Conservation (phyloP, 2,329 filamentous ascomycete genomes). For the Moelleriella libera region DNA sequence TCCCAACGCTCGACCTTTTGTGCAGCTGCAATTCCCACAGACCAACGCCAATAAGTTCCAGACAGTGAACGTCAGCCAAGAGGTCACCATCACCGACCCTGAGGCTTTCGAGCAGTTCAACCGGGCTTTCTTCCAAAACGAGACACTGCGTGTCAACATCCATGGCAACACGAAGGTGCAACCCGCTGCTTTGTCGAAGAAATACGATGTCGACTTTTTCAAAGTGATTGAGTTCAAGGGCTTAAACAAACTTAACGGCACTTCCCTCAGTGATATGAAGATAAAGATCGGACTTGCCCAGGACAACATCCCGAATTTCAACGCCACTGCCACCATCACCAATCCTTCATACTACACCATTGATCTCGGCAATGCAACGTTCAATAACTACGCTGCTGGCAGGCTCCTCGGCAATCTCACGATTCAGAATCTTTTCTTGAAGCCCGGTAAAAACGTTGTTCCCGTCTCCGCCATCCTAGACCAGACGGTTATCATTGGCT, state of each 20-base stretch:
- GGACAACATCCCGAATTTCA: conserved; percentile 38
- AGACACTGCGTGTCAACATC: conserved; percentile 35
- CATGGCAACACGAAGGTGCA: conserved; percentile 36
- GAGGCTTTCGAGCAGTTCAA: conserved; percentile 40
- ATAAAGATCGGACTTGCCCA: conserved; percentile 4
- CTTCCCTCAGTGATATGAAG: conserved; percentile 25
- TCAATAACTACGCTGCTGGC: conserved; percentile 41
- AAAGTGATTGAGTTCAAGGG: conserved; percentile 38
- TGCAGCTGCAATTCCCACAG: conserved; percentile 34
- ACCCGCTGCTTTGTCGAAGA: conserved; percentile 31
- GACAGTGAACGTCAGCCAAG: conserved; percentile 36
- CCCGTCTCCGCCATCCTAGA: conserved; percentile 39
- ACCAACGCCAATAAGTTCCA: conserved; percentile 34
- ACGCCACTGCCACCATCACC: conserved; percentile 43
- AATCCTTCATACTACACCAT: conserved; percentile 52
- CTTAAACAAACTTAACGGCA: conserved; percentile 41
- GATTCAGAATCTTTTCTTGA: conserved; percentile 43
- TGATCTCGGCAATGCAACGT: conserved; percentile 51
- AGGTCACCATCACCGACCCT: conserved; percentile 29
- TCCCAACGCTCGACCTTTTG: conserved; percentile 31
- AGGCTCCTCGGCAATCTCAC: conserved; percentile 37
- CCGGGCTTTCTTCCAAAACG: conserved; percentile 34
- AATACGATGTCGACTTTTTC: conserved; percentile 38
- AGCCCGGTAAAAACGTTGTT: conserved; percentile 43
- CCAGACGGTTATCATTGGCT: conserved; percentile 29